phyloP scores from a whole-genome alignment of 2,329 filamentous ascomycete genomes.

The Pseudofabraea citricarpa region DNA sequence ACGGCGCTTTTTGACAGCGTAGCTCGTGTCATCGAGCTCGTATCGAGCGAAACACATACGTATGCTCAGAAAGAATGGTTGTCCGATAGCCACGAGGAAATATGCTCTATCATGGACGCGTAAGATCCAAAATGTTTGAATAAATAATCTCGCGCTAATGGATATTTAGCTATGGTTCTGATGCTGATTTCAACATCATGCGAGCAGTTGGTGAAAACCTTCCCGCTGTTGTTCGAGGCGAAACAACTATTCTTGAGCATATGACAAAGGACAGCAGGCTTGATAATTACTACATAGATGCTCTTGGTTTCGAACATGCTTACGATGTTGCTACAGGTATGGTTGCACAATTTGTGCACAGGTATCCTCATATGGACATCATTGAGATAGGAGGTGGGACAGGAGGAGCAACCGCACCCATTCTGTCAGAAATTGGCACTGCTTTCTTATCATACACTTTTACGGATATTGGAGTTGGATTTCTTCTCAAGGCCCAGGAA shows the following conservation, averaged over 20 bases:
- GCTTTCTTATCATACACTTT: neutral
- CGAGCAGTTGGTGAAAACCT: slow-evolving; percentile 15
- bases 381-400: slow-evolving; percentile 31
- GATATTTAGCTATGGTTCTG: too few species aligned
- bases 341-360: slow-evolving; percentile 19
- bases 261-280: slow-evolving; percentile 16
- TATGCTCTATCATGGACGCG: slow-evolving; percentile 1
- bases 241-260: slow-evolving; percentile 16
- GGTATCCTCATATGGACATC: slow-evolving; percentile 29
- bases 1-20: neutral
- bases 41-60: neutral
- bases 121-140: slow-evolving; percentile 6
- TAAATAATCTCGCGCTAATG: too few species aligned
- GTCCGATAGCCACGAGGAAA: slow-evolving; percentile 4
- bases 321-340: neutral
- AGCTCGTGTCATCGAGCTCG: neutral
- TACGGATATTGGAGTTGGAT: neutral
- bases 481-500: slow-evolving; percentile 16
- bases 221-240: slow-evolving; percentile 11
- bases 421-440: neutral
- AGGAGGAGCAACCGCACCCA: neutral
- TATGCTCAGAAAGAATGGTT: neutral
- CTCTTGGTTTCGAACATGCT: slow-evolving; percentile 2
- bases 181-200: slow-evolving; percentile 13
- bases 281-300: slow-evolving; percentile 15